Percentiles rank a stretch among this genome's conserved stretches.
Evolutionary conservation across 345 rosid species (phyloP).

Genomic region (Geranium rotundifolium): DNA sequence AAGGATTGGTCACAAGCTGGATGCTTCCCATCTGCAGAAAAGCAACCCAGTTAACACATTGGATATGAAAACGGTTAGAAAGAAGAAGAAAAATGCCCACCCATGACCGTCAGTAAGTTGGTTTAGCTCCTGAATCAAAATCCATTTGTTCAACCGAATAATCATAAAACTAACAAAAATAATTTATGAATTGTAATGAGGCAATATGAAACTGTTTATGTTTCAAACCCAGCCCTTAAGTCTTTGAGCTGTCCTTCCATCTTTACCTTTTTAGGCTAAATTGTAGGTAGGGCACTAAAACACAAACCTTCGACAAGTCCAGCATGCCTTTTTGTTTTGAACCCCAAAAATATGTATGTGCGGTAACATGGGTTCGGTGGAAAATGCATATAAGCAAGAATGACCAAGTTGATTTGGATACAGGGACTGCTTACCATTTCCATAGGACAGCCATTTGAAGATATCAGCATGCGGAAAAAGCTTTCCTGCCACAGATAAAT

Average conservation of each 20-base stretch:
- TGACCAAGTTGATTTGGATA: neutral
- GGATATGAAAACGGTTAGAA: neutral
- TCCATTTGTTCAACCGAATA: neutral
- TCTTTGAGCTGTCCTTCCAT: too few species aligned
- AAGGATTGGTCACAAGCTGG: constrained; percentile 74
- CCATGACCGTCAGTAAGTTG: neutral
- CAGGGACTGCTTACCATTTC: constrained; percentile 50
- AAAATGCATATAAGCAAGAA: neutral
- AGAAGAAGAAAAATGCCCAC: neutral
- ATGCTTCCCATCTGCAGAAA: constrained; percentile 72
- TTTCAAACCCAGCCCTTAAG: too few species aligned
- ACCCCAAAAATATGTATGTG: neutral
- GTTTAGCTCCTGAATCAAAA: neutral
- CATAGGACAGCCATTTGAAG: constrained; percentile 81
- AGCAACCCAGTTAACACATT: constrained; percentile 1
- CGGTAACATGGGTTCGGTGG: neutral
- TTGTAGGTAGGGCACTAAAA: neutral
- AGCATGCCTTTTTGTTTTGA: neutral
- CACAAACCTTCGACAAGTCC: neutral
- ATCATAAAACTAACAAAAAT: too few species aligned
- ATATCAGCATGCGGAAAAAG: constrained; percentile 71
- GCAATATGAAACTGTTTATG: too few species aligned
- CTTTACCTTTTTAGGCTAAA: too few species aligned
- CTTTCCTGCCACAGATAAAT: constrained; percentile 43
- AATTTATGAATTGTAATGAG: too few species aligned